Evolutionary conservation across 164 flowering plant species (phyloP).

Genomic region (Euptelea pleiosperma): DNA sequence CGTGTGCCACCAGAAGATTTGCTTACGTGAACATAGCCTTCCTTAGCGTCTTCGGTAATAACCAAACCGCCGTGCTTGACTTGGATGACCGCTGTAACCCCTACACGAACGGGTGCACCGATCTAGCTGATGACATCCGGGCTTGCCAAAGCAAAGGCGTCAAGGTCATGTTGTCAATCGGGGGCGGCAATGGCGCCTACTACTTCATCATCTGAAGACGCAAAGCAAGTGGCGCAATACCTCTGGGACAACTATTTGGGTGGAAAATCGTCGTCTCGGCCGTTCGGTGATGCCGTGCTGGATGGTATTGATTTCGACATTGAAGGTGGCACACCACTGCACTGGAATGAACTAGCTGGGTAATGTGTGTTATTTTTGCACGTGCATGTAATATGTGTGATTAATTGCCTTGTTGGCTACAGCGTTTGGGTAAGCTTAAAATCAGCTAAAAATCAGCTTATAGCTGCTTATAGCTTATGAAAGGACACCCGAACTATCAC

Average conservation of each 20-base stretch:
- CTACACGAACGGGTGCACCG: constrained; percentile 10
- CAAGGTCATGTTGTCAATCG: constrained; percentile 24
- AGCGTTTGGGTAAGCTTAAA: too few relatives aligned
- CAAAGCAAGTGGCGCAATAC: constrained; percentile 22
- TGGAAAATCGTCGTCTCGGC: constrained; percentile 18
- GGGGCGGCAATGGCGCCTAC: constrained; percentile 28
- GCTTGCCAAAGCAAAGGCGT: constrained; percentile 24
- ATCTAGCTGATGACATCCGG: constrained; percentile 7
- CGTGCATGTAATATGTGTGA: too few relatives aligned
- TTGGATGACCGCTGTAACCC: constrained; percentile 25
- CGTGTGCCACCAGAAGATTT: constrained; percentile 23
- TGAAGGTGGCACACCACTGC: constrained; percentile 11
- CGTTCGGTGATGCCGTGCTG: constrained; percentile 25
- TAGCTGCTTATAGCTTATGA: too few relatives aligned
- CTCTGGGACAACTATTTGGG: constrained; percentile 30
- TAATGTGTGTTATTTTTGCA: neutral
- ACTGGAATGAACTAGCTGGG: constrained; percentile 20
- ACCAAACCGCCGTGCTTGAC: constrained; percentile 14
- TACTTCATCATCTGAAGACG: constrained; percentile 24
- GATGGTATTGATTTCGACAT: constrained; percentile 34
- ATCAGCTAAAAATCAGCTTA: too few relatives aligned
- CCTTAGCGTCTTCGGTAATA: constrained; percentile 15
- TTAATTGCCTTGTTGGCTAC: too few relatives aligned
- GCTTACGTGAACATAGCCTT: constrained; percentile 22
- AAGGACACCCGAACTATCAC: too few relatives aligned